Base-by-base conservation (phyloP, 2,329 filamentous ascomycete species). In the Fusarium clavum region DNA sequence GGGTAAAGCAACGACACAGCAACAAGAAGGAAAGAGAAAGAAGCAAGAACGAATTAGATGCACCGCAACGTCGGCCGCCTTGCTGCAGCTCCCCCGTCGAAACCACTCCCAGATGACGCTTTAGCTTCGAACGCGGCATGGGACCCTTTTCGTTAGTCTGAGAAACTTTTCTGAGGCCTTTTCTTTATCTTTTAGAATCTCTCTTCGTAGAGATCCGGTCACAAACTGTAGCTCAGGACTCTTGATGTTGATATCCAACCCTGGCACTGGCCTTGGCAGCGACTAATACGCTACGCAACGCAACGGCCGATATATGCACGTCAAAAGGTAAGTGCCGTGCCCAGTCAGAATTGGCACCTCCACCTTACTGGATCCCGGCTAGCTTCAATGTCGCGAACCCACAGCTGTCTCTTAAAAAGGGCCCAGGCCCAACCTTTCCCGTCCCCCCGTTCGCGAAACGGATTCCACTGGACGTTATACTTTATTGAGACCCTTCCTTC, bases 341-440 rank as follows among this genome's bases (percentile, higher is more conserved):
- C 54, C 54, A 59, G 40, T 30, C 27, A 34, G 20, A 32, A 62
- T 64, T 70, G 44, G 22, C 67, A 70, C 67, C 45, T 8, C 5
- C 29, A 25, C 45, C 27, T 70, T 70, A 47, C 67, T 48, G 10
- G 2, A 70, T 67, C 32, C 10, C 43, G 45, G 48, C 58, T 70
- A 70, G 67, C 49, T 49, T 14, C 38, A 40, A 45, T 22, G 45
- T 55, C 43, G 16, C 32, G 43, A 53, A 61, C 34, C 43, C 55
- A 51, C 60, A 57, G 40, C 57, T 52, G 51, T 64, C 62, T 61
- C 67, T 70, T 70, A 70, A 70, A 70, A 70, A 70, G 45, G 62
- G 58, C 67, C 67, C 57, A 67, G 62, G 62, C 57, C 67, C 62
- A 70, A 56, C 67, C 62, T 60, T 69, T 69, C 60, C 64, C 65